Evolutionary conservation across 108 stramenopile species (phyloP).

Genomic region (Pseudonitzschia pungens): DNA sequence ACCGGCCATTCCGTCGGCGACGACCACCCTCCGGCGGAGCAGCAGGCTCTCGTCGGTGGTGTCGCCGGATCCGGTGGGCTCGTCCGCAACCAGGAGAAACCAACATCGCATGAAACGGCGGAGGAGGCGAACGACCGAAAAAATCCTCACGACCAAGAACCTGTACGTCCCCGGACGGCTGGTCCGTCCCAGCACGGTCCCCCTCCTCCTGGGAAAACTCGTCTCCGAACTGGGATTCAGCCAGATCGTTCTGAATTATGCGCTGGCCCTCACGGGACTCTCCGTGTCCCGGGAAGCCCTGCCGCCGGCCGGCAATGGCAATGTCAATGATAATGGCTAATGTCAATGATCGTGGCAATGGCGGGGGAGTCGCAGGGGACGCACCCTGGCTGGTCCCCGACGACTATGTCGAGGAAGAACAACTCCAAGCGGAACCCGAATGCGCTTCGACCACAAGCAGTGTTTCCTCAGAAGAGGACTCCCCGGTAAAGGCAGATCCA

Average conservation of each 20-base stretch:
- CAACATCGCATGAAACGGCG: background rate
- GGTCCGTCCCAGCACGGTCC: slow-evolving; percentile 37
- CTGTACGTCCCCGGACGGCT: slow-evolving; percentile 17
- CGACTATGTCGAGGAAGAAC: too few species aligned
- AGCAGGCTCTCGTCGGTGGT: too few species aligned
- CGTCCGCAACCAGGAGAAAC: too few species aligned
- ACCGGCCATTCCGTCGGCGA: too few species aligned
- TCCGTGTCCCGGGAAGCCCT: slow-evolving; percentile 11
- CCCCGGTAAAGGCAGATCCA: too few species aligned
- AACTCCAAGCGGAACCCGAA: background rate
- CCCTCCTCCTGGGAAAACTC: slow-evolving; percentile 44
- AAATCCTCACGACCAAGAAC: background rate
- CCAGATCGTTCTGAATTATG: slow-evolving; percentile 50
- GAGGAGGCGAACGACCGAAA: background rate
- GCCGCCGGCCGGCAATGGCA: background rate
- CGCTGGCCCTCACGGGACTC: slow-evolving; percentile 49
- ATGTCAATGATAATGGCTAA: background rate
- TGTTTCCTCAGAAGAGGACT: too few species aligned
- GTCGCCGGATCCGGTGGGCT: too few species aligned
- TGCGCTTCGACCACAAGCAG: too few species aligned
- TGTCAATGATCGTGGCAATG: background rate
- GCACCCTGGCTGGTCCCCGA: too few species aligned
- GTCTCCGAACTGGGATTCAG: slow-evolving; percentile 55
- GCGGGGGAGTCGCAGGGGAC: background rate
- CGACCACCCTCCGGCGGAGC: too few species aligned